Conservation (phyloP, 2,329 filamentous ascomycete genomes). For the Paraphoma sp. region DNA sequence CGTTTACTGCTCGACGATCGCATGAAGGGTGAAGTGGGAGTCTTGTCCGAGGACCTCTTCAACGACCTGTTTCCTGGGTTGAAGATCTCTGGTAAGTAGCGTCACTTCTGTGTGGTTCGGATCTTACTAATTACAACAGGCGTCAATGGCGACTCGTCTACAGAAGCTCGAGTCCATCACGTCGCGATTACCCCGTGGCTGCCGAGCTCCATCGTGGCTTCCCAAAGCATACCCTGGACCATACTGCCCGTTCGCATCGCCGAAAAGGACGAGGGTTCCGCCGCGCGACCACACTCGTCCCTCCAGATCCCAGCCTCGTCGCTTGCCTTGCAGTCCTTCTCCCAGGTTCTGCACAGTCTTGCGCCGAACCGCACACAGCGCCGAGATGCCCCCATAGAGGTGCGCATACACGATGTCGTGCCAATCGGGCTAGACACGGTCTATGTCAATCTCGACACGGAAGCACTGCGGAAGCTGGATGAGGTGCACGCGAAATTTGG, state of each 20-base stretch:
- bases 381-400: constrained; percentile 79
- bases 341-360: constrained; percentile 72
- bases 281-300: constrained; percentile 70
- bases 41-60: constrained; percentile 86
- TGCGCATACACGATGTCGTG: constrained; percentile 80
- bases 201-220: constrained; percentile 58
- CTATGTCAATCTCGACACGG: constrained; percentile 84
- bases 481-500: constrained; percentile 85
- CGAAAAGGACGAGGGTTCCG: constrained; percentile 38
- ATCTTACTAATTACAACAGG: constrained; percentile 6
- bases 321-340: constrained; percentile 78
- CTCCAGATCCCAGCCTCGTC: constrained; percentile 79
- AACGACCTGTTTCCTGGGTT: constrained; percentile 73
- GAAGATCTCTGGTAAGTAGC: constrained; percentile 25
- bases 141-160: constrained; percentile 9
- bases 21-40: constrained; percentile 82
- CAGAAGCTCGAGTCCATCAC: constrained; percentile 54
- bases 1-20: constrained; percentile 84
- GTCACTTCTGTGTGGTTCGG: not conserved
- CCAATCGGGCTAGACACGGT: constrained; percentile 83
- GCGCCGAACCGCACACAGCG: constrained; percentile 78
- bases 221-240: constrained; percentile 77
- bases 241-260: constrained; percentile 74
- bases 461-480: constrained; percentile 79
- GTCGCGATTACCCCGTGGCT: constrained; percentile 78